These are phyloP conservation scores for Populus pruinosa DNA, from an alignment of 345 rosid species.

Conservation along the genomic window DNA sequence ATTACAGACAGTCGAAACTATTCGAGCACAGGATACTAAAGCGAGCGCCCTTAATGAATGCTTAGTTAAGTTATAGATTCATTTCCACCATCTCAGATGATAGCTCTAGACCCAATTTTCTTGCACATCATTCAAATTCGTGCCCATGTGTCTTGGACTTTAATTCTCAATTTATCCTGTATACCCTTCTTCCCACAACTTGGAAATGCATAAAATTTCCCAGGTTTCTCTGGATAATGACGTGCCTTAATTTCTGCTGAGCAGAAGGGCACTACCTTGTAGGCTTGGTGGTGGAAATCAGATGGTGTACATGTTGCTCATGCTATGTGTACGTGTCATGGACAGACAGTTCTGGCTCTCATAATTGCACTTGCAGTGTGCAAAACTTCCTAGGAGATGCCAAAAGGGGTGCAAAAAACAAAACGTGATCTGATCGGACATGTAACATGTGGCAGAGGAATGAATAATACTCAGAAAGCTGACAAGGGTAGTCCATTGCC, in stretches of 20 bases:
- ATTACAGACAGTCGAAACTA: not conserved
- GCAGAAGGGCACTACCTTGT: not conserved
- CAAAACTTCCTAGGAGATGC: conserved; percentile 6
- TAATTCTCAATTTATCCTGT: not conserved
- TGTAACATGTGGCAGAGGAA: conserved; percentile 23
- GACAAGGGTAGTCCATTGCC: not conserved
- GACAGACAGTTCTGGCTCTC: not conserved
- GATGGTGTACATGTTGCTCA: not conserved
- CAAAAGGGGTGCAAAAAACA: not conserved
- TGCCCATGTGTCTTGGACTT: not conserved
- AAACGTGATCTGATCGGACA: conserved; percentile 17
- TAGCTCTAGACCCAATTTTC: not conserved
- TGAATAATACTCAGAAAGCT: conserved; percentile 10
- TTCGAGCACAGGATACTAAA: no score
- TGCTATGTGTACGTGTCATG: not conserved
- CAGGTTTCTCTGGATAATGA: not conserved
- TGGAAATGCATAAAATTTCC: not conserved
- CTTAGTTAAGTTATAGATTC: no score
- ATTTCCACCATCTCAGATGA: no score
- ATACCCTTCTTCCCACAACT: not conserved
- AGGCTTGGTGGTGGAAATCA: not conserved
- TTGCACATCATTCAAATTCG: not conserved
- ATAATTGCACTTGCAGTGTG: not conserved
- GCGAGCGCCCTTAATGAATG: not conserved
- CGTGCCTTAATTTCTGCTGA: not conserved